These are phyloP conservation scores for Blastocystis sp. DNA, from an alignment of 352 stramenopile genomes.

Conservation along the genomic window DNA sequence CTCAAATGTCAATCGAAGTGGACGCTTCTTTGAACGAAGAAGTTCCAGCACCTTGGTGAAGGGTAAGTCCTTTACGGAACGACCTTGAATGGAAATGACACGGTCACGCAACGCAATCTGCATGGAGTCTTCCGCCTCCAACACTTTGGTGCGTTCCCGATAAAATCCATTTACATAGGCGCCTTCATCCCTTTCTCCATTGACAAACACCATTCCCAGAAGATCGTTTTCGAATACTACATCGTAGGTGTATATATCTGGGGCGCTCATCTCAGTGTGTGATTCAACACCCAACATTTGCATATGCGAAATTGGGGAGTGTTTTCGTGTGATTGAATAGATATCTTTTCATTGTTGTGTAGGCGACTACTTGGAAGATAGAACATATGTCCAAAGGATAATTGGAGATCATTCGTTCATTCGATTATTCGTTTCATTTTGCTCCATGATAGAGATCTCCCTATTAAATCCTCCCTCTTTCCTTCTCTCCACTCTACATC, in stretches of 20 bases:
- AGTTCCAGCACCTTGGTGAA: background rate
- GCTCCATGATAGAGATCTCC: too few species aligned
- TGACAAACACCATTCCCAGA: constrained; percentile 16
- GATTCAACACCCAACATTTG: background rate
- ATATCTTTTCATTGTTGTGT: background rate
- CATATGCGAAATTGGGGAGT: background rate
- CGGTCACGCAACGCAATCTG: constrained; percentile 39
- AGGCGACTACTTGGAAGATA: background rate
- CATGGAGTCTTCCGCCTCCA: background rate
- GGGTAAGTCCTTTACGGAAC: background rate
- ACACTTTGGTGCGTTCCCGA: background rate
- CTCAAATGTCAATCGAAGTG: constrained; percentile 22
- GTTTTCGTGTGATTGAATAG: too few species aligned
- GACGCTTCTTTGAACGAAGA: constrained; percentile 22
- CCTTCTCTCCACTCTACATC: too few species aligned
- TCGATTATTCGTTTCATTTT: too few species aligned
- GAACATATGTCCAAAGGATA: background rate
- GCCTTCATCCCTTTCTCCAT: background rate
- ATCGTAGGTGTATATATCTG: background rate
- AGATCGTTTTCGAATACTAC: background rate
- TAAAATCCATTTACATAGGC: constrained; percentile 30
- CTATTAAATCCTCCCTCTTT: background rate
- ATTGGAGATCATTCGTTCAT: too few species aligned
- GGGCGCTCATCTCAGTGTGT: background rate
- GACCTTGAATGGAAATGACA: constrained; percentile 25